Conservation (phyloP, 2,329 filamentous ascomycete genomes). For the Penicillium sp. region DNA sequence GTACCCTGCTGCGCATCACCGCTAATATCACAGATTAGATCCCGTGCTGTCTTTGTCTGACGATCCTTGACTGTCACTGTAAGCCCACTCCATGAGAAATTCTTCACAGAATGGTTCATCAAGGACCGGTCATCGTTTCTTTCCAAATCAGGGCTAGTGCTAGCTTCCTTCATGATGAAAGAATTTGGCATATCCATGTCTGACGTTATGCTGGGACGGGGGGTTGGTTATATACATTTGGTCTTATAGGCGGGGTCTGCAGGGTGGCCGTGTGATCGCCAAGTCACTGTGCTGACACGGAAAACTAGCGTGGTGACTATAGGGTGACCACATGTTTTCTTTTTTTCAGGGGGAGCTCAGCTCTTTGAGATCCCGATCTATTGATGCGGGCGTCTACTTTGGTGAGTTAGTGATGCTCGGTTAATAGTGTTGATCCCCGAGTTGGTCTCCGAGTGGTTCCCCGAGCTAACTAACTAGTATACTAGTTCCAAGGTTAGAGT, state of each 20-base stretch:
- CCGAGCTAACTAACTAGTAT: not conserved
- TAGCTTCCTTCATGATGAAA: not conserved
- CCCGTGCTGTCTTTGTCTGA: constrained; percentile 57
- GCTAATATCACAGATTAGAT: constrained; percentile 58
- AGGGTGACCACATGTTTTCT: not conserved
- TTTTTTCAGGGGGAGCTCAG: too few species aligned
- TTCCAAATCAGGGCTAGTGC: constrained; percentile 31
- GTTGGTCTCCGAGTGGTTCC: too few species aligned
- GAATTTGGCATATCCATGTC: constrained; percentile 1
- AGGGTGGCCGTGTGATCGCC: not conserved
- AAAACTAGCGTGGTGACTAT: too few species aligned
- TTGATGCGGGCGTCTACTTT: not conserved
- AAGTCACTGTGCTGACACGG: not conserved
- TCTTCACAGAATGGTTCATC: constrained; percentile 58
- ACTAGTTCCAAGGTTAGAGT: not conserved
- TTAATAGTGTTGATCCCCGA: too few species aligned
- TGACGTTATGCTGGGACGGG: not conserved
- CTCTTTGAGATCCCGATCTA: not conserved
- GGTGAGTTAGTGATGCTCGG: not conserved
- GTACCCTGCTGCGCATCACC: constrained; percentile 61
- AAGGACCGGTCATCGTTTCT: constrained; percentile 30
- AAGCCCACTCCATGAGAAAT: constrained; percentile 61
- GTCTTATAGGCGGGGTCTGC: not conserved
- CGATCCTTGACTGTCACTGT: constrained; percentile 69
- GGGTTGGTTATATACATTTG: not conserved